These are phyloP conservation scores for Candida cerambycidarum DNA, from an alignment of 805 yeast species.

Conservation along the genomic window DNA sequence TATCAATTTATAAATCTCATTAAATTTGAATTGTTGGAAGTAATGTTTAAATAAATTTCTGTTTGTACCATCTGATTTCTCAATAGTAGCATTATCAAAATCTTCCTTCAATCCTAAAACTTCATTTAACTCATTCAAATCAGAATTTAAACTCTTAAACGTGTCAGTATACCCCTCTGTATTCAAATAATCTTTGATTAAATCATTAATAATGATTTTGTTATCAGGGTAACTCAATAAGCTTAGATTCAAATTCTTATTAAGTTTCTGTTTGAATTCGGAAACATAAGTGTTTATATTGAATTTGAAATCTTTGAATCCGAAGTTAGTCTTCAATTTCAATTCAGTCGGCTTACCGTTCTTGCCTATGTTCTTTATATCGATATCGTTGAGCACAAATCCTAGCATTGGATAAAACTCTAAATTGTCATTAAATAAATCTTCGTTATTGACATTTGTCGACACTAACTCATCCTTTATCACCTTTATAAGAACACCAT, in stretches of 20 bases:
- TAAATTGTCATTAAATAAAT: constrained; percentile 22
- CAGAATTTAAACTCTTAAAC: constrained; percentile 31
- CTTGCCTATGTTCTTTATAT: constrained; percentile 26
- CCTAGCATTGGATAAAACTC: constrained; percentile 37
- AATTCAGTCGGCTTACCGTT: constrained; percentile 20
- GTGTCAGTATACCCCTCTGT: constrained; percentile 41
- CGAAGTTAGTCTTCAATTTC: constrained; percentile 54
- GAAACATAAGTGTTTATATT: constrained; percentile 58
- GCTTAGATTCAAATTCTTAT: constrained; percentile 19
- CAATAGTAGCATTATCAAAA: constrained; percentile 8
- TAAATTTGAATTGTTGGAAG: constrained; percentile 24
- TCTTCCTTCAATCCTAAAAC: not conserved
- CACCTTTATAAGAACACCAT: constrained; percentile 54
- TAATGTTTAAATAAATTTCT: constrained; percentile 25
- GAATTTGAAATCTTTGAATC: constrained; percentile 55
- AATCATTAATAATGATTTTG: constrained; percentile 26
- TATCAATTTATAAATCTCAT: constrained; percentile 21
- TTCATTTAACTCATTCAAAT: constrained; percentile 23
- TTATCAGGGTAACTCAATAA: constrained; percentile 23
- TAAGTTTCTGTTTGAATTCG: constrained; percentile 38
- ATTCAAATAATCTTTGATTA: constrained; percentile 38
- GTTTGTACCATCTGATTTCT: constrained; percentile 24
- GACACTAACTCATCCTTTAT: constrained; percentile 27
- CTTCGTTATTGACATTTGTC: constrained; percentile 19
- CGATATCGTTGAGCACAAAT: constrained; percentile 33